Evolutionary conservation across 345 rosid genomes (phyloP), one percentile per base, ranked within the genome.

Genomic region (Punica granatum): DNA sequence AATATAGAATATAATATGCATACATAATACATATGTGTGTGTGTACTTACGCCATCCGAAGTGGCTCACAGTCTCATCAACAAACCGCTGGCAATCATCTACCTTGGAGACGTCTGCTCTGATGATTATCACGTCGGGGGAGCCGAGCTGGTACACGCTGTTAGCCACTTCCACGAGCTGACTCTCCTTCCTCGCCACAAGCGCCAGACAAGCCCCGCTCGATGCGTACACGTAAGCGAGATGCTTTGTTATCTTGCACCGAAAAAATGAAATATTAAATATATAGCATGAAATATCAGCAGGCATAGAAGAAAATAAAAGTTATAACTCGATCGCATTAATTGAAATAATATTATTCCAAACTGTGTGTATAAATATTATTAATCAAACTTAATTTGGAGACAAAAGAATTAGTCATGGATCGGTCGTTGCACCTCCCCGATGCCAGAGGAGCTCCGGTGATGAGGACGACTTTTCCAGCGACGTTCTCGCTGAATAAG

Each of bases 361-460:
- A n/a, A n/a, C n/a, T n/a, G n/a, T n/a, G n/a, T n/a, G n/a, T n/a
- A n/a, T n/a, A n/a, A n/a, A n/a, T n/a, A n/a, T n/a, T n/a, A n/a
- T n/a, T n/a, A n/a, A n/a, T n/a, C n/a, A n/a, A n/a, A n/a, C n/a
- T n/a, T n/a, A n/a, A n/a, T n/a, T n/a, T n/a, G n/a, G n/a, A n/a
- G n/a, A n/a, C n/a, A n/a, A n/a, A n/a, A n/a, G n/a, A n/a, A n/a
- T n/a, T n/a, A n/a, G n/a, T n/a, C n/a, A n/a, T n/a, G n/a, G n/a
- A n/a, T n/a, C n/a, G n/a, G n/a, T n/a, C n/a, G n/a, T n/a, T 21
- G 6, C 67, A 83, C 93, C 87, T 88, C 80, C 28, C 90, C 94
- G 21, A 88, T 81, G 63, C 89, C 92, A 0, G 92, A 88, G 64
- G 90, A 84, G 88, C 92, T 36, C 89, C 88, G 28, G 90, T 79